These are phyloP conservation scores for Ilex aquifolium DNA, from an alignment of 257 asterid genomes.

Conservation along the genomic window DNA sequence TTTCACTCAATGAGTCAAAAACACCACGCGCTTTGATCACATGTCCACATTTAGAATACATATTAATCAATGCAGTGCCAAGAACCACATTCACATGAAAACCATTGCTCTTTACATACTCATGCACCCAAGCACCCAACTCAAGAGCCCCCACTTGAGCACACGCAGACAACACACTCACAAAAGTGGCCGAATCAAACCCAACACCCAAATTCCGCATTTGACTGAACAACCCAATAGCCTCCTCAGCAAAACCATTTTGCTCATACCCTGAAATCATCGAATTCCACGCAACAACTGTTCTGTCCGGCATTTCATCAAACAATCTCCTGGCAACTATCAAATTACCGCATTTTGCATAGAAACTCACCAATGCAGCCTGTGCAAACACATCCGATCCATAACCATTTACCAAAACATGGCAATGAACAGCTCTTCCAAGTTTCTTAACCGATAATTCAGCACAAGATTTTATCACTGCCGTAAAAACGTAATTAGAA, in stretches of 20 bases:
- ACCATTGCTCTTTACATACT: conserved; percentile 9
- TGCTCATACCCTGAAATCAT: conserved; percentile 31
- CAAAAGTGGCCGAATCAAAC: conserved; percentile 21
- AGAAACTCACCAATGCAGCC: conserved; percentile 19
- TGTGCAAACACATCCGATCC: conserved; percentile 15
- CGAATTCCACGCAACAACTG: conserved; percentile 28
- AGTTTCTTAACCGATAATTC: conserved; percentile 2
- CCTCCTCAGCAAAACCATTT: conserved; percentile 22
- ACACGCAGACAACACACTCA: conserved; percentile 28
- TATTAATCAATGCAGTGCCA: conserved; percentile 25
- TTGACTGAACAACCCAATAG: conserved; percentile 21
- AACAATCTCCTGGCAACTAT: conserved; percentile 20
- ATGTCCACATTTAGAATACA: conserved; percentile 32
- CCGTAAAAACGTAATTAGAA: conserved; percentile 21
- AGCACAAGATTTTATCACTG: conserved; percentile 22
- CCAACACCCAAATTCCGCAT: conserved; percentile 18
- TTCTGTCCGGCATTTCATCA: conserved; percentile 21
- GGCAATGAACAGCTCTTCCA: conserved; percentile 22
- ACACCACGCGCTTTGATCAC: conserved; percentile 21
- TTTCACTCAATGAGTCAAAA: conserved; percentile 16
- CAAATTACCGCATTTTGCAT: conserved; percentile 15
- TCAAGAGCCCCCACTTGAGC: conserved; percentile 24
- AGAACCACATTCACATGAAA: conserved; percentile 15
- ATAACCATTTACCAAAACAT: conserved; percentile 17
- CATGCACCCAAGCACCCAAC: conserved; percentile 22